Evolutionary conservation across 371 early-diverging fungal species (phyloP).

Genomic region (Sporodiniella umbellata): DNA sequence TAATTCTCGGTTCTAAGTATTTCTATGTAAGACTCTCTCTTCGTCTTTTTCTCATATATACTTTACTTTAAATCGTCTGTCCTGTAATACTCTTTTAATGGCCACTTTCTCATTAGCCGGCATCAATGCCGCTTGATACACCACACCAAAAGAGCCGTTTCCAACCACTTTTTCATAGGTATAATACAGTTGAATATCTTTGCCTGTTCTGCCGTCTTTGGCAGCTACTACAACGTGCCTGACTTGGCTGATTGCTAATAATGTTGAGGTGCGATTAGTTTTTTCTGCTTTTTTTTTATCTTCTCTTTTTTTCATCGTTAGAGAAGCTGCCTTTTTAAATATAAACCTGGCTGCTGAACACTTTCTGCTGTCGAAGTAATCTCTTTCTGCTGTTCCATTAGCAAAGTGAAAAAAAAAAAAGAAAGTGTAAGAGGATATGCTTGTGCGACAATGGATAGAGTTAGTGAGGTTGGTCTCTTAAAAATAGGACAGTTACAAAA

Average conservation of each 20-base stretch:
- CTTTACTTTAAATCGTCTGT: conserved; percentile 88
- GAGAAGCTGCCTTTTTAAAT: background rate
- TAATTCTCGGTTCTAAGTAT: conserved; percentile 79
- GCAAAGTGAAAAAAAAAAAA: background rate
- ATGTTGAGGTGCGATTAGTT: background rate
- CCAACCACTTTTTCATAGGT: conserved; percentile 88
- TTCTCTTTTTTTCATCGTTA: background rate
- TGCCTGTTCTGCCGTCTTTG: conserved; percentile 83
- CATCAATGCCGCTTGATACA: conserved; percentile 88
- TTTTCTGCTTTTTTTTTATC: background rate
- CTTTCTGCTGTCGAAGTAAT: too few species aligned
- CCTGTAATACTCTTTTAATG: conserved; percentile 95
- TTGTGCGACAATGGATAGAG: conserved; percentile 1
- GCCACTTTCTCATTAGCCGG: conserved; percentile 77
- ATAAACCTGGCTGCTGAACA: background rate
- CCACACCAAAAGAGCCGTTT: conserved; percentile 95
- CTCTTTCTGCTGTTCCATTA: conserved; percentile 1
- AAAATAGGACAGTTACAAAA: too few species aligned
- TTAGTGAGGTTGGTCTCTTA: too few species aligned
- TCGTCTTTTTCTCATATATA: background rate
- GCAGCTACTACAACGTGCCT: conserved; percentile 55
- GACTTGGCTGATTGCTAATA: conserved; percentile 7
- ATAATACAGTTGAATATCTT: conserved; percentile 81
- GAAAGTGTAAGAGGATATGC: background rate
- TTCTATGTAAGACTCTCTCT: background rate